Conservation (phyloP, 1,284 basidiomycete species). For the Puccinia coronata region DNA sequence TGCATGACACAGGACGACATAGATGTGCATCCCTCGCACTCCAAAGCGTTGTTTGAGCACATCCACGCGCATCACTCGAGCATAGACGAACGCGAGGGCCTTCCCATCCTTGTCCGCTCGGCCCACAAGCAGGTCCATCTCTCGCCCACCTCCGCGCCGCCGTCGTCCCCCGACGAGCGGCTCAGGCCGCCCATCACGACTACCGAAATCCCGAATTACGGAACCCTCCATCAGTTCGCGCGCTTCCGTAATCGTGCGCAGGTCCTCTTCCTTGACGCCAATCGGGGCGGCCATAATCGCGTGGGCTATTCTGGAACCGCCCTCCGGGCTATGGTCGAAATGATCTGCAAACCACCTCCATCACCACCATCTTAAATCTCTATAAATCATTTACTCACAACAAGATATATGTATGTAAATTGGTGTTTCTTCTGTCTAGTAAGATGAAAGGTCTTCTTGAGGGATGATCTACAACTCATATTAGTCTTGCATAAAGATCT, state of each 20-base stretch:
- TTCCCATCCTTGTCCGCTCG: constrained; percentile 9
- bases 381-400: too few relatives aligned
- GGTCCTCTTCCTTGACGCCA: constrained; percentile 27
- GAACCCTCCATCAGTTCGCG: constrained; percentile 17
- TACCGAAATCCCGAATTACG: constrained; percentile 21
- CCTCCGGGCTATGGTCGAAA: constrained; percentile 21
- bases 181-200: constrained; percentile 5
- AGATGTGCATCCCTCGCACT: constrained; percentile 35
- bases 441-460: too few relatives aligned
- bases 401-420: too few relatives aligned
- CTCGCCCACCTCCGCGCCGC: not conserved
- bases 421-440: too few relatives aligned
- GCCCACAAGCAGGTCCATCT: constrained; percentile 26
- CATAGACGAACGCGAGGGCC: not conserved
- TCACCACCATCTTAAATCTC: not conserved
- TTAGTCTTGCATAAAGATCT: too few relatives aligned
- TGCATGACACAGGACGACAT: constrained; percentile 46
- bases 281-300: constrained; percentile 28
- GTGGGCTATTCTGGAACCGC: constrained; percentile 31
- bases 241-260: not conserved
- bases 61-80: constrained; percentile 19
- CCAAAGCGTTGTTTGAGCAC: constrained; percentile 23
- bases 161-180: not conserved
- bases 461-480: too few relatives aligned
- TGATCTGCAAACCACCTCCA: constrained; percentile 33